phyloP scores from a whole-genome alignment of 2,329 filamentous ascomycete species.

The Colletotrichum agaves region DNA sequence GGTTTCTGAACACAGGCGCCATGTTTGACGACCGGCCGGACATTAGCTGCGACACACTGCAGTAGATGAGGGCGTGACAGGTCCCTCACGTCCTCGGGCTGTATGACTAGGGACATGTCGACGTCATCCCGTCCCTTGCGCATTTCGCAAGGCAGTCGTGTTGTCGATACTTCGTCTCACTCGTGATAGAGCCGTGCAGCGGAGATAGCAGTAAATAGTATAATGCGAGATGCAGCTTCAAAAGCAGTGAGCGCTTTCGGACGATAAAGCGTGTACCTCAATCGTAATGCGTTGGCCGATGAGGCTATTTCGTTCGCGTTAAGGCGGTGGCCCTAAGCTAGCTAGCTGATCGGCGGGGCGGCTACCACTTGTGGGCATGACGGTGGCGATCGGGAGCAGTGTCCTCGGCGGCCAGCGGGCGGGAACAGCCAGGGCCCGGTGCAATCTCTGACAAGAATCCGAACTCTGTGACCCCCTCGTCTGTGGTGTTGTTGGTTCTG shows the following conservation, averaged over 20 bases:
- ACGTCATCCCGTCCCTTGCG: constrained; percentile 28
- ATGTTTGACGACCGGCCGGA: background rate
- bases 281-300: background rate
- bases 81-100: background rate
- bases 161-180: constrained; percentile 15
- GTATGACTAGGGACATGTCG: background rate
- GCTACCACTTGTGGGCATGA: constrained; percentile 15
- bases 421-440: constrained; percentile 23
- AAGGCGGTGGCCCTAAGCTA: constrained; percentile 1
- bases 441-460: constrained; percentile 17
- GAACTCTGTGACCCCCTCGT: constrained; percentile 19
- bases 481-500: background rate
- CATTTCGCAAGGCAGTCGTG: background rate
- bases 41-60: background rate
- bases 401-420: constrained; percentile 24
- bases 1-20: background rate
- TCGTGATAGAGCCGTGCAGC: constrained; percentile 1
- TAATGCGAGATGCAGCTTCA: constrained; percentile 18
- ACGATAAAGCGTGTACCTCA: constrained; percentile 10
- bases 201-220: constrained; percentile 12
- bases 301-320: constrained; percentile 10
- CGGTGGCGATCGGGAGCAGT: constrained; percentile 26
- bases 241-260: constrained; percentile 15
- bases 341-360: constrained; percentile 20
- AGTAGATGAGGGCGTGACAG: background rate